These are phyloP conservation scores for Echinosophora koreensis DNA, from an alignment of 306 rosid genomes.

Conservation along the genomic window DNA sequence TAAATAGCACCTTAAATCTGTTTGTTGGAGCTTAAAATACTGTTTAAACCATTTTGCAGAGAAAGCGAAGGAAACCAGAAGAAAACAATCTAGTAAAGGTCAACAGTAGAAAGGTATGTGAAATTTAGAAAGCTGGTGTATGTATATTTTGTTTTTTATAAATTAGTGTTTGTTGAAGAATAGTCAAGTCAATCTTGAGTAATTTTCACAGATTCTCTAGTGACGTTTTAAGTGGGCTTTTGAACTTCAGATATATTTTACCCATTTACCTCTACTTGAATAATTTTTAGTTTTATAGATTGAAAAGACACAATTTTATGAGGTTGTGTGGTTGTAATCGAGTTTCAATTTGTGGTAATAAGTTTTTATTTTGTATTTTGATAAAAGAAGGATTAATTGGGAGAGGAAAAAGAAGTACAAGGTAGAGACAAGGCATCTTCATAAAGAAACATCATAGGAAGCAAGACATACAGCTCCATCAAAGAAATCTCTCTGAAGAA, in stretches of 20 bases:
- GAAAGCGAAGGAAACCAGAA: slow-evolving; percentile 85
- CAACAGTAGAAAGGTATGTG: slow-evolving; percentile 74
- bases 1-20: background rate
- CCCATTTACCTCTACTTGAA: slow-evolving; percentile 1
- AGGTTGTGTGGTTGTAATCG: slow-evolving; percentile 20
- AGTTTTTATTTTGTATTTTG: background rate
- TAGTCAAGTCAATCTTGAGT: slow-evolving; percentile 27
- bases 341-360: slow-evolving; percentile 4
- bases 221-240: slow-evolving; percentile 14
- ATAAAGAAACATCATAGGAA: background rate
- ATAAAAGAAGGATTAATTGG: background rate
- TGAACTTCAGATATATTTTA: background rate
- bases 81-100: slow-evolving; percentile 66
- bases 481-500: slow-evolving; percentile 8
- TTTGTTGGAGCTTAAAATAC: slow-evolving; percentile 43
- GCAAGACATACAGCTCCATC: background rate
- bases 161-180: slow-evolving; percentile 8
- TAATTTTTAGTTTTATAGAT: slow-evolving; percentile 17
- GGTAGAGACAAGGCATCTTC: background rate
- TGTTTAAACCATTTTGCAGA: slow-evolving; percentile 59
- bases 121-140: slow-evolving; percentile 41
- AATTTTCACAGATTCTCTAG: slow-evolving; percentile 13
- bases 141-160: slow-evolving; percentile 22
- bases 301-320: slow-evolving; percentile 11
- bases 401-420: background rate